Evolutionary conservation across 306 rosid genomes (phyloP).

Genomic region (Abrus precatorius): DNA sequence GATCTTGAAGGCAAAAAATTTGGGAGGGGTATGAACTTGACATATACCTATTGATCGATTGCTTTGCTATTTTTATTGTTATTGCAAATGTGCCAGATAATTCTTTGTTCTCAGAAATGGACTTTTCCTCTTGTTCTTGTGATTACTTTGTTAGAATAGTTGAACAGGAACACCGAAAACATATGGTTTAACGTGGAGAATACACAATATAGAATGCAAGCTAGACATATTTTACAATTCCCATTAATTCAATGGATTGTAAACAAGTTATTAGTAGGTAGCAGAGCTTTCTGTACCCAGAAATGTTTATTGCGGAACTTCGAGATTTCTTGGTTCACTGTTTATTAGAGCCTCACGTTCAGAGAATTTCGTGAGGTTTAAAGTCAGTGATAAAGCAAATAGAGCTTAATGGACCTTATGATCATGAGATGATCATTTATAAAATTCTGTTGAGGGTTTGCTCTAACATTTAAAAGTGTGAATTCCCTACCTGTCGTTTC

Average conservation of each 20-base stretch:
- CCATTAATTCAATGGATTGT: slow-evolving; percentile 9
- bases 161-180: background rate
- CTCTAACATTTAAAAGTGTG: slow-evolving; percentile 50
- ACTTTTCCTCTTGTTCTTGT: background rate
- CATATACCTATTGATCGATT: slow-evolving; percentile 16
- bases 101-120: background rate
- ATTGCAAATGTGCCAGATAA: background rate
- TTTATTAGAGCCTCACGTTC: slow-evolving; percentile 50
- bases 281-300: slow-evolving; percentile 9
- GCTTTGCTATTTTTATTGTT: slow-evolving; percentile 14
- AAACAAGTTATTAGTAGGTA: slow-evolving; percentile 8
- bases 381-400: slow-evolving; percentile 58
- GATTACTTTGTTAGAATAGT: slow-evolving; percentile 34
- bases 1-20: slow-evolving; percentile 42
- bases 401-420: slow-evolving; percentile 53
- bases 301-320: slow-evolving; percentile 23
- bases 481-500: slow-evolving; percentile 15
- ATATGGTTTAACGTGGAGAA: slow-evolving; percentile 4
- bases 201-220: slow-evolving; percentile 20
- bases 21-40: slow-evolving; percentile 48
- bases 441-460: slow-evolving; percentile 40
- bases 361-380: slow-evolving; percentile 57
- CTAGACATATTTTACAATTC: background rate
- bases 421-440: slow-evolving; percentile 47
- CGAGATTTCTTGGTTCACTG: slow-evolving; percentile 51